Evolutionary conservation across 1,284 basidiomycete species (phyloP), one percentile per base, ranked within the genome.

Genomic region (Ceratobasidium theobromae): DNA sequence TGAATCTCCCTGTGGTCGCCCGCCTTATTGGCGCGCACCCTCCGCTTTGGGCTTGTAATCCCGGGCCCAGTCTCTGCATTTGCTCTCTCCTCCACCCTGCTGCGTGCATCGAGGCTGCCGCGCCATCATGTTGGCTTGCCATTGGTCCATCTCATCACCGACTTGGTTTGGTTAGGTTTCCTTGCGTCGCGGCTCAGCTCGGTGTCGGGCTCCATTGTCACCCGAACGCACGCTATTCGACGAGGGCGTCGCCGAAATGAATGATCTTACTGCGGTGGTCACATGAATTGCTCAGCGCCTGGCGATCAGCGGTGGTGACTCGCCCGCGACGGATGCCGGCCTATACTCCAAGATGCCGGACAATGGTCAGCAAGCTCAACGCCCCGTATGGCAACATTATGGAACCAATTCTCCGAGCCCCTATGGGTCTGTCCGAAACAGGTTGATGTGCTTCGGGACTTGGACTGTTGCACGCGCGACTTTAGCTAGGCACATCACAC

Each of bases 261-360:
- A 32, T 23, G 46, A 45, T 38, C 40, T 52, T 38, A 30, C 35
- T 38, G 55, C 33, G n/a, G 5, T 48, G 58, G n/a, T 64, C 58
- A 64, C 58, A 64, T 64, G 58, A 46, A 40, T 49, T 35, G 49
- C 58, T 49, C 48, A 49, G 25, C 14, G 23, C 49, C 58, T 38
- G 23, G 28, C 58, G 58, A 64, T 64, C 58, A 48, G 58, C 46
- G 58, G 58, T 64, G 48, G 11, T 33, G 58, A 64, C 58, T 64
- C 58, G 58, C 33, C 33, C 58, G 58, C 58, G 58, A 38, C 48
- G 23, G 58, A 64, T 64, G 40, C 4, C 21, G 16, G 40, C 16
- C 16, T 14, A 43, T 43, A 43, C 40, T n/a, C n/a, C n/a, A n/a
- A n/a, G n/a, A n/a, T n/a, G n/a, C n/a, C n/a, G n/a, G n/a, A n/a